Evolutionary conservation across 352 stramenopile genomes (phyloP), one percentile per base, ranked within the genome.

Genomic region (Phytophthora multivora): DNA sequence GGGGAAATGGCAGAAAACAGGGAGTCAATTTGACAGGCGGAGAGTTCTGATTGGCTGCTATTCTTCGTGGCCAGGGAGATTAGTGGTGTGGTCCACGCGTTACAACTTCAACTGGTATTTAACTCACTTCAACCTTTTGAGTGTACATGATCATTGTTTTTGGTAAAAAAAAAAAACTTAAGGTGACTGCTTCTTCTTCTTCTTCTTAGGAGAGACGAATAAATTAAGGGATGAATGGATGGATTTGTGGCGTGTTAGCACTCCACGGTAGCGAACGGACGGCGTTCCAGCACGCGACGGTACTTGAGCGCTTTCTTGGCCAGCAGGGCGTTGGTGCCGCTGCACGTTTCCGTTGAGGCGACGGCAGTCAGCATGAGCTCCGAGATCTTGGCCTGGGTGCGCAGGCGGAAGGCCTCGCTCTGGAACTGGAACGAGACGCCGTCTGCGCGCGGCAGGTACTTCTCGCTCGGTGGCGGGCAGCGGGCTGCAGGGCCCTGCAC

Each of bases 281-380:
- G 31, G 21, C 73, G 73, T 31, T 74, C 64, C 16, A 72, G 47
- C 8, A 80, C 65, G 28, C 72, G 76, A 33, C 77, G 74, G 51
- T 80, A 86, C 59, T 78, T 77, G 38, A 86, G 71, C 28, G 74
- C 69, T 54, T 80, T 83, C 53, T 57, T 66, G 40, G 78, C 78
- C 11, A 87, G 63, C 33, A 79, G 33, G 11, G 69, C 56, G 51
- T 66, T 73, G 40, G 57, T 79, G 35, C 45, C 69, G 46, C 58
- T 74, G 60, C 61, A 64, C 10, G 2, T 31, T 13, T 50, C 41
- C 18, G 43, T 16, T 6, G 60, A 45, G 28, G 61, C 21, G 9
- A 47, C 70, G 3, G 48, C 66, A n/a, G n/a, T n/a, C 7, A 51
- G 50, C 16, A 77, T 41, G 10, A 83, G 65, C 35, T 71, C 67